Evolutionary conservation across 148 eudicot species (phyloP).

Genomic region (Oxyria digyna): DNA sequence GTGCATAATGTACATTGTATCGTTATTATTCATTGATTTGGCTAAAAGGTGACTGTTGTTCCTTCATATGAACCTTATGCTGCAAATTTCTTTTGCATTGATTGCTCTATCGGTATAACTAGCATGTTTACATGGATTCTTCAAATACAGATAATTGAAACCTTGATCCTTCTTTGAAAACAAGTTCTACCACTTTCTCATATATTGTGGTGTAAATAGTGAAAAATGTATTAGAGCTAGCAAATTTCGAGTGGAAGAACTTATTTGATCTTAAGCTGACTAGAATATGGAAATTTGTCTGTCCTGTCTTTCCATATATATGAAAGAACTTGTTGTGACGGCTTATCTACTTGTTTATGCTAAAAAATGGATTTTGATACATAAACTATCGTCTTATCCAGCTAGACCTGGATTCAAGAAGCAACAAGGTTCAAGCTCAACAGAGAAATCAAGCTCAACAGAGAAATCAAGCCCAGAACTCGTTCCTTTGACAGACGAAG

Average conservation of each 20-base stretch:
- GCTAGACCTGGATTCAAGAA: constrained; percentile 84
- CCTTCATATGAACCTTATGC: neutral
- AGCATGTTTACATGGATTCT: neutral
- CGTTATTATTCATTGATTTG: neutral
- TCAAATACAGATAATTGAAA: neutral
- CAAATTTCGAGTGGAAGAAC: no score
- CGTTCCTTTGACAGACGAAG: constrained; percentile 57
- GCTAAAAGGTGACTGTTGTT: no score
- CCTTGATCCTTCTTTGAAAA: no score
- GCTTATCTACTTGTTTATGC: no score
- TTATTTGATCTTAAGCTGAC: no score
- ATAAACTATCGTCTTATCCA: constrained; percentile 23
- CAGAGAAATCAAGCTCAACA: constrained; percentile 38
- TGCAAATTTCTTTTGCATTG: neutral
- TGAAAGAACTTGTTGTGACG: no score
- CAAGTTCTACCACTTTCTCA: no score
- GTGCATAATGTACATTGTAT: neutral
- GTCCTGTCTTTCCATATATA: neutral
- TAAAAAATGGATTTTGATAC: neutral
- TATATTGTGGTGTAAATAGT: no score
- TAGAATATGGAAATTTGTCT: no score
- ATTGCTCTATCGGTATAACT: neutral
- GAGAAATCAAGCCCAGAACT: constrained; percentile 46
- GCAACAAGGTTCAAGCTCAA: constrained; percentile 26
- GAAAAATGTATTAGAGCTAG: no score